Evolutionary conservation across 1,139 yeast genomes (phyloP), one percentile per base, ranked within the genome.

Genomic region (Kodamaea alishanica): DNA sequence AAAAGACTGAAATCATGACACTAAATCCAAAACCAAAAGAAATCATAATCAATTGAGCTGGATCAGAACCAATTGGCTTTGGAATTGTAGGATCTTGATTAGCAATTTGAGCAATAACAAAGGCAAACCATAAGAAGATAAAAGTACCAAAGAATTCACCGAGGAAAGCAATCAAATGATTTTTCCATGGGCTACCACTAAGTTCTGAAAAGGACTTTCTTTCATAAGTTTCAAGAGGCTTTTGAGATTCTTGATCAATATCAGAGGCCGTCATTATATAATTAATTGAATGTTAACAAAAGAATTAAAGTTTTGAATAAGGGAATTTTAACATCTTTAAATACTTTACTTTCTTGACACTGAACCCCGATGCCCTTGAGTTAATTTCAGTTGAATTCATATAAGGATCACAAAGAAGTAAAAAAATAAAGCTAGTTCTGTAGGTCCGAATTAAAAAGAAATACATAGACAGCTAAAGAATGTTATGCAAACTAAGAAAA

Each of bases 21-120:
- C 89, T 82, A 55, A 86, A 84, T 45, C 96, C 96, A 65, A 88
- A 88, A 52, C 96, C 96, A 41, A 84, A 75, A 4, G 95, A 70
- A 55, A 88, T 88, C 89, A 86, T 83, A 46, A 84, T 73, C 52
- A 85, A 66, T 60, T 76, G 80, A 39, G 77, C 70, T 34, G 95
- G 90, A 55, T 80, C 77, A 28, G 90, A 76, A 33, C 70, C 73
- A 5, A 32, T 37, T 8, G 52, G 56, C 27, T 49, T 52, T 10
- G 68, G 64, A 44, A 75, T 68, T 35, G 63, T 57, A 22, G 74
- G 75, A 51, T 75, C 84, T 51, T 78, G 80, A 67, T 86, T 86
- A 48, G 95, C 95, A 59, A 81, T 81, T 60, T 84, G 88, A 33
- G 95, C 95, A 70, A 87, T 85, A 39, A 84, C 75, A 51, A 77